Percentiles rank a stretch among this genome's conserved stretches.
These are phyloP conservation scores for Byssothecium circinans DNA, from an alignment of 2,329 filamentous ascomycete genomes.

Conservation along the genomic window DNA sequence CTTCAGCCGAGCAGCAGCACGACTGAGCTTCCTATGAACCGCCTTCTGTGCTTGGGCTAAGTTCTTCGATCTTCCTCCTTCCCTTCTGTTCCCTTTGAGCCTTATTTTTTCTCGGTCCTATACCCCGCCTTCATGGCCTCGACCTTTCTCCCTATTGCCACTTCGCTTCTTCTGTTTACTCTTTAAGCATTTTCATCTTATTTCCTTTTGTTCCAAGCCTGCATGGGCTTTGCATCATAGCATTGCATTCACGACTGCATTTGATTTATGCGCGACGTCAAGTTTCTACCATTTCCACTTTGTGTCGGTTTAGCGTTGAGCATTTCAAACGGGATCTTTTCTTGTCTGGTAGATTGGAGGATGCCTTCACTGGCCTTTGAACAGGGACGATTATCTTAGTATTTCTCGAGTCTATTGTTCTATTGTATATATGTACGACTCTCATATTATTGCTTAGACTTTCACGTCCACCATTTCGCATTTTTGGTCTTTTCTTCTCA, in stretches of 20 bases:
- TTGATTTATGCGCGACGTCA: no score
- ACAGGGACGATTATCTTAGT: no score
- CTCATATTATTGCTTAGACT: no score
- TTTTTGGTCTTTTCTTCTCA: no score
- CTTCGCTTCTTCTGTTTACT: background rate
- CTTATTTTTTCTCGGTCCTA: background rate
- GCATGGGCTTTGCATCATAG: background rate
- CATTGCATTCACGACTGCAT: background rate
- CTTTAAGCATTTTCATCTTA: background rate
- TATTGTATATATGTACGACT: no score
- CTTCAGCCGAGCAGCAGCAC: conserved; percentile 32
- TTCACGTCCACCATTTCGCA: no score
- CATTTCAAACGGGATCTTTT: no score
- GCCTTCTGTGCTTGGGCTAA: conserved; percentile 21
- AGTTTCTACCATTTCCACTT: no score
- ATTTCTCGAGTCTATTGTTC: no score
- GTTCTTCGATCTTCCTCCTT: background rate
- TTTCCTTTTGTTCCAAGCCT: background rate
- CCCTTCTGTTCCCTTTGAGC: background rate
- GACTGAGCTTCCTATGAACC: conserved; percentile 15
- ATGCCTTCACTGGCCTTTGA: no score
- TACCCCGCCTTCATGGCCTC: background rate
- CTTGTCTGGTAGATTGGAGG: no score
- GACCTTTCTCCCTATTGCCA: background rate
- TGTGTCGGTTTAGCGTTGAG: no score